Evolutionary conservation across 2,329 filamentous ascomycete genomes (phyloP), one percentile per base, ranked within the genome.

Genomic region (Trichoderma brevicompactum): DNA sequence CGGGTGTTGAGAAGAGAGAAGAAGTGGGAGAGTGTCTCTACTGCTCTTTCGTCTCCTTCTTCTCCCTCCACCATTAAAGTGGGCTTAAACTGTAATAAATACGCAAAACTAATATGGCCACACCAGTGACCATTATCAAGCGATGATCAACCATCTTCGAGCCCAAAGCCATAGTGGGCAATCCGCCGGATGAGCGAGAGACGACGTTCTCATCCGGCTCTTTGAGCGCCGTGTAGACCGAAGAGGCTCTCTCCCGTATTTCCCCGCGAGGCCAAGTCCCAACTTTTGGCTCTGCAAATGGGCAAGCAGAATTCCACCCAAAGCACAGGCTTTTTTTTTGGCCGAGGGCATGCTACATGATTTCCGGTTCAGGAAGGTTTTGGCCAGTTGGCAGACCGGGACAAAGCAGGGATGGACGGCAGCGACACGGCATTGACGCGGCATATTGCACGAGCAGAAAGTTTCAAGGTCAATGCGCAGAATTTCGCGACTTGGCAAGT

Each of bases 61-160:
- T 23, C 19, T 6, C 8, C 34, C 48, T 17, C 32, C 3, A 36
- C n/a, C 23, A 12, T 17, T 3, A 34, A 9, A 15, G 34, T 36
- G 15, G 12, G 5, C 7, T 5, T 5, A 8, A 28, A 3, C 3
- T 9, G 38, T 8, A 53, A 7, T 15, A n/a, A 28, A 54, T 23
- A 9, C 12, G 15, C 17, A 36, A 40, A 36, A 48, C 65, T 66
- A 64, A 66, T 41, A n/a, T 5, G 7, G 10, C 38, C 12, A 38
- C 7, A 10, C 41, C 41, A 80, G 79, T 80, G 36, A 80, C 79
- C 12, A 90, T 91, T 77, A 79, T 91, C 76, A 91, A 91, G 79
- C 86, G 87, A 81, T 91, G 81, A 83, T 66, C 19, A 52, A 46
- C 53, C 17, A 67, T 41, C 44, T 43, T 48, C 46, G 53, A 46